Evolutionary conservation across 345 rosid genomes (phyloP).

Genomic region (Dipteronia dyeriana): DNA sequence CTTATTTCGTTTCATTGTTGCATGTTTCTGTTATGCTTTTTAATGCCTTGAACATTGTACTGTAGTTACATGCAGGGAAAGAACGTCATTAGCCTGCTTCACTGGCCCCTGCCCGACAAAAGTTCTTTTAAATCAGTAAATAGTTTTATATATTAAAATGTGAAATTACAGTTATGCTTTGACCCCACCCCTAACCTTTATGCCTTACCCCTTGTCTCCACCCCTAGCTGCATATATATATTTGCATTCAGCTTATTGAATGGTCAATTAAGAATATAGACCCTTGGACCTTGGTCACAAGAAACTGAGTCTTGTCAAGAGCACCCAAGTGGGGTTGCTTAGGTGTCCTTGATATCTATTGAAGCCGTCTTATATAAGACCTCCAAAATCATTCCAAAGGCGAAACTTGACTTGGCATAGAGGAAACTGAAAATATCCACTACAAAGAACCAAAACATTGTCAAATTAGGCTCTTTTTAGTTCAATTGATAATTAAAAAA

Average conservation of each 20-base stretch:
- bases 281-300: not conserved
- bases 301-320: not conserved
- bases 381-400: not conserved
- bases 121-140: no score
- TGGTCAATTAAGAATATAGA: not conserved
- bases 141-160: no score
- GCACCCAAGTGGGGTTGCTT: constrained; percentile 1
- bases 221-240: not conserved
- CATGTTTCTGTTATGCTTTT: constrained; percentile 1
- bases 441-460: not conserved
- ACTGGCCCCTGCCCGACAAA: not conserved
- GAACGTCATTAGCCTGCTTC: not conserved
- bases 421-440: not conserved
- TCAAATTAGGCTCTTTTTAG: not conserved
- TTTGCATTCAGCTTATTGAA: constrained; percentile 2
- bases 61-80: not conserved
- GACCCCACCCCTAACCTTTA: not conserved
- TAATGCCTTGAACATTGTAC: not conserved
- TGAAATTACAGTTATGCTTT: no score
- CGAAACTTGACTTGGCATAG: not conserved
- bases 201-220: not conserved
- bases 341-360: constrained; percentile 5
- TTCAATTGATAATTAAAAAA: not conserved
- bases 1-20: not conserved
- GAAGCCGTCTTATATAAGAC: not conserved